Percentiles rank a stretch among this genome's conserved stretches.
These are phyloP conservation scores for Zelopaecilomyces penicillatus DNA, from an alignment of 2,329 filamentous ascomycete species.

Conservation along the genomic window DNA sequence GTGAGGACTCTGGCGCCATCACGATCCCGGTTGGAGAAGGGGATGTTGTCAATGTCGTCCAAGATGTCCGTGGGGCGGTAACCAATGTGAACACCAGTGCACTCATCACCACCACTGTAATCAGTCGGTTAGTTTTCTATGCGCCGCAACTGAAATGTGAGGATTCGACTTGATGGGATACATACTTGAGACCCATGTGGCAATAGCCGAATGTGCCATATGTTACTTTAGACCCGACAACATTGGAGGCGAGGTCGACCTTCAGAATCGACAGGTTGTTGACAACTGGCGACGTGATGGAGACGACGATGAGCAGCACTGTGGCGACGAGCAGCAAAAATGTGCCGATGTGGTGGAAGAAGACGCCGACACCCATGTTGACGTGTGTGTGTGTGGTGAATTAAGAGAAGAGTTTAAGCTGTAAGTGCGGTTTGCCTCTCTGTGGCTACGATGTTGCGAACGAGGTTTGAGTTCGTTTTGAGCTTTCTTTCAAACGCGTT, in stretches of 20 bases:
- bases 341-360: constrained; percentile 50
- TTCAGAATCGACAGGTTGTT: constrained; percentile 45
- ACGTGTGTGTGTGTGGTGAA: constrained; percentile 3
- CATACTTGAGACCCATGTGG: constrained; percentile 21
- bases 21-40: constrained; percentile 34
- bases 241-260: constrained; percentile 36
- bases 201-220: constrained; percentile 58
- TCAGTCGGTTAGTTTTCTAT: background rate
- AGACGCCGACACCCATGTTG: constrained; percentile 39
- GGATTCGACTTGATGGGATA: background rate
- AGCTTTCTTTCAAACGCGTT: too few relatives aligned
- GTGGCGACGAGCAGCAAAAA: constrained; percentile 47
- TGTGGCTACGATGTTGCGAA: too few relatives aligned
- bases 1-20: constrained; percentile 43
- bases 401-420: too few relatives aligned
- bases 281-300: constrained; percentile 51
- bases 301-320: constrained; percentile 49
- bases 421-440: too few relatives aligned
- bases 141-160: background rate
- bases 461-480: too few relatives aligned
- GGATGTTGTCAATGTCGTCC: constrained; percentile 23
- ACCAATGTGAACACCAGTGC: constrained; percentile 41
- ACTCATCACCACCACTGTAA: constrained; percentile 32
- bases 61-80: constrained; percentile 46
- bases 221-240: constrained; percentile 29